Percentiles rank a stretch among this genome's conserved stretches.
Evolutionary conservation across 495 filamentous ascomycete genomes (phyloP).

Genomic region (Penicillium ucsense): DNA sequence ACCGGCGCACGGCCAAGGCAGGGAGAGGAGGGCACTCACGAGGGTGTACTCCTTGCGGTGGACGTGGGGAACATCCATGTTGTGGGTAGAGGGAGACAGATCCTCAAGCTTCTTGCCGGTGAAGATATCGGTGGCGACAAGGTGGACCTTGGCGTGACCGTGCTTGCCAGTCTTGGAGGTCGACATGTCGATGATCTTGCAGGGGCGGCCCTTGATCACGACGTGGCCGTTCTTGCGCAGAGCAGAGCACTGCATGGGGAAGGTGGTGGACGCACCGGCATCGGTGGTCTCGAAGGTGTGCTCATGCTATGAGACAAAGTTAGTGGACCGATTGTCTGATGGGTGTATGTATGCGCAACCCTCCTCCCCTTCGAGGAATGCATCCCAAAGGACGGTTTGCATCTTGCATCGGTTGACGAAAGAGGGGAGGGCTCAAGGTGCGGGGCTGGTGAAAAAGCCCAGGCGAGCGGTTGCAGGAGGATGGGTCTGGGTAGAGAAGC

Average conservation of each 20-base stretch:
- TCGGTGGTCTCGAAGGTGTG: constrained; percentile 85
- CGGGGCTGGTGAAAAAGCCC: constrained; percentile 20
- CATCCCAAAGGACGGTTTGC: constrained; percentile 2
- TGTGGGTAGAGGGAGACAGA: constrained; percentile 98
- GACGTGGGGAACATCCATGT: constrained; percentile 98
- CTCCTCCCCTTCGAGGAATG: neutral
- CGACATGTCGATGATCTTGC: constrained; percentile 99
- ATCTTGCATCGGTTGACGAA: constrained; percentile 8
- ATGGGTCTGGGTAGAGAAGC: neutral
- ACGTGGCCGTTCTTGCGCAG: constrained; percentile 98
- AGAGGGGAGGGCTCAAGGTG: constrained; percentile 24
- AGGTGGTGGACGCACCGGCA: constrained; percentile 89
- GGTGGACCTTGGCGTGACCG: constrained; percentile 99
- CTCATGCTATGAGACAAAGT: constrained; percentile 54
- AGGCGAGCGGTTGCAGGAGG: constrained; percentile 5
- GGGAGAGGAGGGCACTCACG: constrained; percentile 44
- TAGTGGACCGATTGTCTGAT: constrained; percentile 1
- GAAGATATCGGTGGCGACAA: constrained; percentile 97
- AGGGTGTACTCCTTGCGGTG: constrained; percentile 83
- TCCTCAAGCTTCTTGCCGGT: constrained; percentile 99
- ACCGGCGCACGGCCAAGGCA: neutral
- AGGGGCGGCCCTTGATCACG: constrained; percentile 94
- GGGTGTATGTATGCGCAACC: neutral
- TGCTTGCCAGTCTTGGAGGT: constrained; percentile 99
- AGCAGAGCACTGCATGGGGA: constrained; percentile 97